A percentile compares a stretch with the other conserved stretches of the same genome.
These are phyloP conservation scores for Gossypium davidsonii DNA, from an alignment of 441 rosid genomes.

Conservation along the genomic window DNA sequence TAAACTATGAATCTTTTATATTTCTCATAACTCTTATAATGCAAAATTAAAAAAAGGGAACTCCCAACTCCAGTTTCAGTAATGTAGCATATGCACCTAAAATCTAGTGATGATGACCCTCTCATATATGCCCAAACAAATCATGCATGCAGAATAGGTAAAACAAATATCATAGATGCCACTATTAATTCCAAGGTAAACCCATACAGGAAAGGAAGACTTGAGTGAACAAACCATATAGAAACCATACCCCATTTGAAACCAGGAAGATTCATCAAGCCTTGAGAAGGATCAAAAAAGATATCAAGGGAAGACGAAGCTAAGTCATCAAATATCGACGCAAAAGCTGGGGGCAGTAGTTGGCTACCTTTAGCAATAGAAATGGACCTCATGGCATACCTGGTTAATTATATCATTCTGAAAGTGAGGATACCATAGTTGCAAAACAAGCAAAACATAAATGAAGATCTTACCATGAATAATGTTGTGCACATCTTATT, in stretches of 20 bases:
- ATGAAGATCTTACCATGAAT: constrained; percentile 64
- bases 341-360: constrained; percentile 81
- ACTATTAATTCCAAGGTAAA: constrained; percentile 6
- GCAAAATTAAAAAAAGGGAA: background rate
- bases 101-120: background rate
- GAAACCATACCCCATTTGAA: constrained; percentile 56
- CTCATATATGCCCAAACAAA: background rate
- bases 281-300: constrained; percentile 90
- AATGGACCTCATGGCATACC: constrained; percentile 91
- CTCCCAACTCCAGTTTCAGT: background rate
- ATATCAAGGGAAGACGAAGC: constrained; percentile 91
- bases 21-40: background rate
- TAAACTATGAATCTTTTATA: background rate
- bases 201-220: background rate
- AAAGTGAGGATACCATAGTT: constrained; percentile 11
- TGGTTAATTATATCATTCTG: constrained; percentile 24
- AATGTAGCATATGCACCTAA: background rate
- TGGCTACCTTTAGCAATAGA: constrained; percentile 93
- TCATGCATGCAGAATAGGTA: background rate
- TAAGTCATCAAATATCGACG: constrained; percentile 87
- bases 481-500: constrained; percentile 78
- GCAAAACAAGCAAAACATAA: constrained; percentile 7
- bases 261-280: constrained; percentile 73
- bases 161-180: constrained; percentile 1
- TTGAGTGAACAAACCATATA: background rate